Conservation (phyloP, 352 stramenopile genomes). For the Phytophthora sp. region DNA sequence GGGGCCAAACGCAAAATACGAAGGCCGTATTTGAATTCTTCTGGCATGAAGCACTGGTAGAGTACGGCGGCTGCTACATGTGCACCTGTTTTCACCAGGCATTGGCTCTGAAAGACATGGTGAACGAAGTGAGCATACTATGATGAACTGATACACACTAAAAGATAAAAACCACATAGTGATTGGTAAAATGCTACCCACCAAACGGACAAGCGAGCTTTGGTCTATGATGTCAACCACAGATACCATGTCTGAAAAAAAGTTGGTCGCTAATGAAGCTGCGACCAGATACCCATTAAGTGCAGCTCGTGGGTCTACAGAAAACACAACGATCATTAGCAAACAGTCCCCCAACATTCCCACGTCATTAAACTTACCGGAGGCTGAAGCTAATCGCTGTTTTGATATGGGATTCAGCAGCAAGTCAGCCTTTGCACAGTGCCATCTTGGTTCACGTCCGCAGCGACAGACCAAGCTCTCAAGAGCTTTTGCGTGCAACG, state of each 20-base stretch:
- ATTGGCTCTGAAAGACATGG: conserved; percentile 63
- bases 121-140: conserved; percentile 10
- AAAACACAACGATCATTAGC: conserved; percentile 10
- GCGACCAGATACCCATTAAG: conserved; percentile 79
- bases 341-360: not conserved
- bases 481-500: conserved; percentile 58
- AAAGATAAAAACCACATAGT: not conserved
- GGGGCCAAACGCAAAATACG: conserved; percentile 78
- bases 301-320: conserved; percentile 67
- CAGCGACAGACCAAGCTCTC: conserved; percentile 60
- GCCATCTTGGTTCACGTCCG: conserved; percentile 79
- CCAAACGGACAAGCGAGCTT: conserved; percentile 81
- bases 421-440: conserved; percentile 75
- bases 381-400: conserved; percentile 64
- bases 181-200: conserved; percentile 41
- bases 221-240: conserved; percentile 86
- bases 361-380: conserved; percentile 38
- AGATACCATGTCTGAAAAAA: conserved; percentile 73
- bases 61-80: conserved; percentile 82
- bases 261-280: conserved; percentile 82
- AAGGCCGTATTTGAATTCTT: conserved; percentile 85
- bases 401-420: conserved; percentile 74
- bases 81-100: conserved; percentile 82
- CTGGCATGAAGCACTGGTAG: conserved; percentile 82
- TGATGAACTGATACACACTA: not conserved